Conservation (phyloP, 2,329 filamentous ascomycete species). For the Cephalotrichum gorgonifer region DNA sequence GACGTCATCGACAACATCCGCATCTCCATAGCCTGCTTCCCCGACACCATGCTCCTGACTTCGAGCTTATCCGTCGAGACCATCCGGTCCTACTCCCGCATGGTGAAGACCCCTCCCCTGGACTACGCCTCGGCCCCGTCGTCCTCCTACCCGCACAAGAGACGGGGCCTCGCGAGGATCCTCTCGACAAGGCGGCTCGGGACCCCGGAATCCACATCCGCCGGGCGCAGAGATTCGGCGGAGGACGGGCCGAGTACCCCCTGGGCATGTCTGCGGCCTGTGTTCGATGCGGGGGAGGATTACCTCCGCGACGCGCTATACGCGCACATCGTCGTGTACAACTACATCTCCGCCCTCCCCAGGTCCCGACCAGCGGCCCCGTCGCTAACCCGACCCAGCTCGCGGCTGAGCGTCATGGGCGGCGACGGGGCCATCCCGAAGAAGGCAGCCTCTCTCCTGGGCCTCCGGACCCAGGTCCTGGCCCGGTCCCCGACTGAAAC, state of each 20-base stretch:
- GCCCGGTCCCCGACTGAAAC: neutral
- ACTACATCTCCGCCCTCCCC: slow-evolving; percentile 31
- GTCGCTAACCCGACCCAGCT: neutral
- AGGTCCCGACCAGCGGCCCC: slow-evolving; percentile 3
- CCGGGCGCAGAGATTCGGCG: neutral
- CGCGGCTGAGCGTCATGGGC: slow-evolving; percentile 9
- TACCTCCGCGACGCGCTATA: slow-evolving; percentile 49
- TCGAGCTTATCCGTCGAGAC: slow-evolving; percentile 46
- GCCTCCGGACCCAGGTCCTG: slow-evolving; percentile 1
- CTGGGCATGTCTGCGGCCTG: slow-evolving; percentile 35
- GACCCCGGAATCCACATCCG: too few relatives aligned
- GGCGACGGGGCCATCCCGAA: slow-evolving; percentile 25
- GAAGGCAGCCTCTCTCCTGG: slow-evolving; percentile 36
- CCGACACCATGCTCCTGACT: slow-evolving; percentile 47
- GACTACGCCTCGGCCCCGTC: neutral
- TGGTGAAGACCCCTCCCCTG: slow-evolving; percentile 29
- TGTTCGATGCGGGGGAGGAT: slow-evolving; percentile 42
- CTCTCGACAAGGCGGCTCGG: slow-evolving; percentile 3
- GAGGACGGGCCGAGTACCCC: slow-evolving; percentile 9
- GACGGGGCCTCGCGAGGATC: slow-evolving; percentile 7
- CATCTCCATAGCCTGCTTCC: slow-evolving; percentile 45
- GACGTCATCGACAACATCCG: slow-evolving; percentile 43
- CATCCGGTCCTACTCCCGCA: slow-evolving; percentile 44
- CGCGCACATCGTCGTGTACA: slow-evolving; percentile 48
- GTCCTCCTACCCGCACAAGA: neutral